Evolutionary conservation across 768 basidiomycete genomes (phyloP), one percentile per base, ranked within the genome.

Genomic region (Harrya chromipes): DNA sequence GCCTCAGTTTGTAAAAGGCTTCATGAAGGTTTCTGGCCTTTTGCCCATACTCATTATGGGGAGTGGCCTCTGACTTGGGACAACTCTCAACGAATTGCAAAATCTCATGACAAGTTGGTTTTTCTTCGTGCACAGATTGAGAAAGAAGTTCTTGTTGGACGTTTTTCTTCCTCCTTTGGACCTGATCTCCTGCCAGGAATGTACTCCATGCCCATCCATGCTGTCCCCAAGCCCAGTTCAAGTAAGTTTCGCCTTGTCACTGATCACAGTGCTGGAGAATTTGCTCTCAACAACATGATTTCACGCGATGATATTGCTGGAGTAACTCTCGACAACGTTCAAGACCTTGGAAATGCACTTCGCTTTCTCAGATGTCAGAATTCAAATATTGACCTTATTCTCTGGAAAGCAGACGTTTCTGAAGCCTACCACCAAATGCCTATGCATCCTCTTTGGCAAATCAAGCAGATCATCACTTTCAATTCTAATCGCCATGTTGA

Each of bases 211-310:
- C 78, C 74, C 0, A 56, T 76, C 0, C 56, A 69, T 34, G 68
- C 66, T 1, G 69, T 79, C 0, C 73, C 73, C 0, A 78, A 78
- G 44, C 75, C 73, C 0, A 74, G 74, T 31, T 55, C 62, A 0
- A 40, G 52, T 0, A 72, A 75, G 21, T 52, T 73, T 3, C 53
- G 69, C 0, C 61, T 79, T 0, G 59, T 80, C 9, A 66, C 60
- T 10, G 61, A 80, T 48, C 76, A 78, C 9, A 69, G 63, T 38
- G 60, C 64, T 0, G 73, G 73, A 0, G 31, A 47, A 0, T 68
- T 52, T 53, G 58, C 70, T 0, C 63, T 72, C 1, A 78, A 79
- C 52, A 62, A 67, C 0, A 64, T 68, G 60, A 27, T 27, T 10
- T 45, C 58, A 0, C 33, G 36, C 0, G 50, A 62, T 1, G 60